These are phyloP conservation scores for Phytophthora rubi DNA, from an alignment of 352 stramenopile genomes.

Conservation along the genomic window DNA sequence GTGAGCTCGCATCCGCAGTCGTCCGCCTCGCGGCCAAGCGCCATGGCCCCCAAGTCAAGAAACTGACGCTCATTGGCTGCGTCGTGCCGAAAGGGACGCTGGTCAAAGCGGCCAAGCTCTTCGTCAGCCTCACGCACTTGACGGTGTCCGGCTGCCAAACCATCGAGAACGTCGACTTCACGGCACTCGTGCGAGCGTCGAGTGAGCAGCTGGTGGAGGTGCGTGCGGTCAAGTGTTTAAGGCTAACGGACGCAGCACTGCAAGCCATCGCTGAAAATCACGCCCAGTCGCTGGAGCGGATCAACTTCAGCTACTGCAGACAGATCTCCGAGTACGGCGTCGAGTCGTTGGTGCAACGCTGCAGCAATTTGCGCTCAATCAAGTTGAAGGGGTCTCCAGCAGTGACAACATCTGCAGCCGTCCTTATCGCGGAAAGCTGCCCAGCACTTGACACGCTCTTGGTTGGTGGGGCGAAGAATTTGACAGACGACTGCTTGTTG, in stretches of 20 bases:
- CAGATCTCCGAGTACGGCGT: slow-evolving; percentile 52
- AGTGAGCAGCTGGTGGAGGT: slow-evolving; percentile 47
- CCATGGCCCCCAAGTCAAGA: slow-evolving; percentile 49
- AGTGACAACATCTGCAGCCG: slow-evolving; percentile 50
- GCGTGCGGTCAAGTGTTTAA: slow-evolving; percentile 56
- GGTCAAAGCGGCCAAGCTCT: slow-evolving; percentile 37
- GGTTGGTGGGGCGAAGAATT: slow-evolving; percentile 53
- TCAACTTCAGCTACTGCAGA: slow-evolving; percentile 72
- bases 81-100: slow-evolving; percentile 44
- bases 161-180: slow-evolving; percentile 53
- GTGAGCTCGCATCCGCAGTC: slow-evolving; percentile 32
- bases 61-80: slow-evolving; percentile 56
- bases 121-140: slow-evolving; percentile 47
- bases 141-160: slow-evolving; percentile 64
- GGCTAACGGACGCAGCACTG: slow-evolving; percentile 54
- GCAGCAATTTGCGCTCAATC: slow-evolving; percentile 41
- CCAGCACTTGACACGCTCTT: slow-evolving; percentile 43
- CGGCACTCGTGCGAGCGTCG: slow-evolving; percentile 45
- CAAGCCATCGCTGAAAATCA: slow-evolving; percentile 33
- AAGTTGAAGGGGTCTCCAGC: slow-evolving; percentile 66
- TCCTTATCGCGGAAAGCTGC: slow-evolving; percentile 44
- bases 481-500: slow-evolving; percentile 51
- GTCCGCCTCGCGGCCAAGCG: slow-evolving; percentile 38
- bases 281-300: slow-evolving; percentile 39
- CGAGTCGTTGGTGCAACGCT: slow-evolving; percentile 35